These are phyloP conservation scores for Carex sylvatica DNA, from an alignment of 202 grass and related monocot species.

Conservation along the genomic window DNA sequence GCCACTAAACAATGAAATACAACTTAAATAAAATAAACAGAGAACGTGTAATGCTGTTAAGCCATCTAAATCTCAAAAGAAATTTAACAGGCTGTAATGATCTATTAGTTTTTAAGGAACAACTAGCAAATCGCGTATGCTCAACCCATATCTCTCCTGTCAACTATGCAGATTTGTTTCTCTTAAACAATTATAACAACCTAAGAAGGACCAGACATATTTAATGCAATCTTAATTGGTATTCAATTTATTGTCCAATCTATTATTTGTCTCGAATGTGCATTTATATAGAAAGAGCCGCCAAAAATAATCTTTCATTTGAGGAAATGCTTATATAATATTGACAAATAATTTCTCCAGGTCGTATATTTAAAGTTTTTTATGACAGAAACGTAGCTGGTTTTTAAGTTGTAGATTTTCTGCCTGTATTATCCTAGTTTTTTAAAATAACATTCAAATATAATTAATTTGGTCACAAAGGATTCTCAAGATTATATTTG, in stretches of 20 bases:
- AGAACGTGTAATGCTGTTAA: slow-evolving; percentile 21
- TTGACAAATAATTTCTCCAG: neutral
- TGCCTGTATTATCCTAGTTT: neutral
- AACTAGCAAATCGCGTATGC: neutral
- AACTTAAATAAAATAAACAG: neutral
- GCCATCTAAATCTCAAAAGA: slow-evolving; percentile 3
- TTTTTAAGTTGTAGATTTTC: neutral
- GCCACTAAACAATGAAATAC: neutral
- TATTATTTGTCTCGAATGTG: neutral
- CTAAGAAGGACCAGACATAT: neutral
- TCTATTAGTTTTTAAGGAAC: neutral
- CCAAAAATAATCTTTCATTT: neutral
- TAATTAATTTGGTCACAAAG: neutral
- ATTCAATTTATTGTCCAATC: neutral
- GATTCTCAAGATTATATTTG: neutral
- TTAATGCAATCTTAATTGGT: neutral
- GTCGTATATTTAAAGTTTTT: neutral
- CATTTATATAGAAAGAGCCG: neutral
- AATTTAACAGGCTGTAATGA: slow-evolving; percentile 10
- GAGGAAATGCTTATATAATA: neutral
- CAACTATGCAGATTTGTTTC: slow-evolving; percentile 16
- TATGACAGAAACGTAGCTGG: neutral
- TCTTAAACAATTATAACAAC: neutral
- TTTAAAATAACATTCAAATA: too few species aligned
- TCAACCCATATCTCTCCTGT: slow-evolving; percentile 11